phyloP scores from a whole-genome alignment of 2,329 filamentous ascomycete genomes.

The Aspergillus sclerotialis region DNA sequence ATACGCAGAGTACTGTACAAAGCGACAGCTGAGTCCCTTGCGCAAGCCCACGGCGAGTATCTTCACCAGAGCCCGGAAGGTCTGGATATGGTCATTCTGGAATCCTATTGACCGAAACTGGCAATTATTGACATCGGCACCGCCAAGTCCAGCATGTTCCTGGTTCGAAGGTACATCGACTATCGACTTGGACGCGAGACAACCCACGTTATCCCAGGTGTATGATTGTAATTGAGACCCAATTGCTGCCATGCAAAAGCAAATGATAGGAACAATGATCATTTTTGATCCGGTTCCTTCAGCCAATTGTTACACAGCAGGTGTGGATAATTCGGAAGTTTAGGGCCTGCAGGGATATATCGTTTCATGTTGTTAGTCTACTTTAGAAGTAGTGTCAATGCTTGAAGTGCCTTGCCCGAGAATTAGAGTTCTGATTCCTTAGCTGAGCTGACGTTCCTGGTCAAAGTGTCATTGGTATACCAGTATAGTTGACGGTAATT shows the following conservation, averaged over 20 bases:
- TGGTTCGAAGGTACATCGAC: not conserved
- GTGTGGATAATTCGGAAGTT: not conserved
- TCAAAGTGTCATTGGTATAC: not conserved
- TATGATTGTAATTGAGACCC: not conserved
- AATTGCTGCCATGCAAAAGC: not conserved
- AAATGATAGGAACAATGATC: not conserved
- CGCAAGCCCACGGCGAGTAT: no score
- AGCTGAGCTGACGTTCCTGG: no score
- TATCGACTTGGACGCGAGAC: not conserved
- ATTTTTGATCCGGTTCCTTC: no score
- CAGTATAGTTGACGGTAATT: no score
- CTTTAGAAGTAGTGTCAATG: no score
- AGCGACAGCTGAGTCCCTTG: no score
- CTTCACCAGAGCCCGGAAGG: no score
- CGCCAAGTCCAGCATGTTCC: not conserved
- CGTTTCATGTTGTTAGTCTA: not conserved
- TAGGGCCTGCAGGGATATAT: not conserved
- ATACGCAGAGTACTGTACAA: no score
- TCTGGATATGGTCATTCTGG: not conserved
- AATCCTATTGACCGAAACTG: not conserved
- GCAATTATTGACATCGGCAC: not conserved
- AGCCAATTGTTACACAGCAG: not conserved
- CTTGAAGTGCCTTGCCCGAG: no score
- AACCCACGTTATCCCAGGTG: not conserved
- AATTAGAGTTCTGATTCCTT: no score